Conservation (phyloP, 306 rosid species). For the Cicer arietinum region DNA sequence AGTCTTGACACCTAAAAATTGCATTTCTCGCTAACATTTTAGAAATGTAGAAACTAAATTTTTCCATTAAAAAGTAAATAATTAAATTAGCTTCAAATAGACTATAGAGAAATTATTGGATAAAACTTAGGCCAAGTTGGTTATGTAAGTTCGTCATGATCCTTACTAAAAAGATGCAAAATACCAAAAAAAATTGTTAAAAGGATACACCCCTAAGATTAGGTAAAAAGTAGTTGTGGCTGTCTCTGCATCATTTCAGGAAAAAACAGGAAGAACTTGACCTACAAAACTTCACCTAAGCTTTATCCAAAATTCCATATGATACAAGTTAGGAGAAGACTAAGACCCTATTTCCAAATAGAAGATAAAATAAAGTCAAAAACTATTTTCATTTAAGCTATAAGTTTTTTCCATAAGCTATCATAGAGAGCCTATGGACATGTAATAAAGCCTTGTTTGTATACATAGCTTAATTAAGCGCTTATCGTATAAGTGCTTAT, state of each 20-base stretch:
- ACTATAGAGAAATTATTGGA: not conserved
- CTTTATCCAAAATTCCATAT: not conserved
- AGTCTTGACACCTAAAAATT: not conserved
- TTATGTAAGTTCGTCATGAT: too few species aligned
- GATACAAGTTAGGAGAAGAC: not conserved
- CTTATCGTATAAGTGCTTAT: too few species aligned
- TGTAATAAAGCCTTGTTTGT: too few species aligned
- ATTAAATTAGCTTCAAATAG: not conserved
- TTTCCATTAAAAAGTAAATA: not conserved
- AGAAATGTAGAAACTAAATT: not conserved
- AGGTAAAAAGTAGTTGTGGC: not conserved
- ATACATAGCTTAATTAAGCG: too few species aligned
- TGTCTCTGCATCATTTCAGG: not conserved
- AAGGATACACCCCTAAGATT: not conserved
- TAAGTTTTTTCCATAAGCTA: too few species aligned
- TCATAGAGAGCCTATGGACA: too few species aligned
- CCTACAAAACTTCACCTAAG: not conserved
- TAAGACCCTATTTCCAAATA: not conserved
- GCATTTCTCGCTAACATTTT: not conserved
- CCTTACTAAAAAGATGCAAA: too few species aligned
- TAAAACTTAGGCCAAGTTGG: too few species aligned
- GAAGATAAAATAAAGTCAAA: too few species aligned
- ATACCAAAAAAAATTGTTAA: too few species aligned
- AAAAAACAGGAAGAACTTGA: too few species aligned
- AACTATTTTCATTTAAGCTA: too few species aligned